Percentiles rank a stretch among this genome's conserved stretches.
These are phyloP conservation scores for Colletotrichum sp. DNA, from an alignment of 2,329 filamentous ascomycete species.

Conservation along the genomic window DNA sequence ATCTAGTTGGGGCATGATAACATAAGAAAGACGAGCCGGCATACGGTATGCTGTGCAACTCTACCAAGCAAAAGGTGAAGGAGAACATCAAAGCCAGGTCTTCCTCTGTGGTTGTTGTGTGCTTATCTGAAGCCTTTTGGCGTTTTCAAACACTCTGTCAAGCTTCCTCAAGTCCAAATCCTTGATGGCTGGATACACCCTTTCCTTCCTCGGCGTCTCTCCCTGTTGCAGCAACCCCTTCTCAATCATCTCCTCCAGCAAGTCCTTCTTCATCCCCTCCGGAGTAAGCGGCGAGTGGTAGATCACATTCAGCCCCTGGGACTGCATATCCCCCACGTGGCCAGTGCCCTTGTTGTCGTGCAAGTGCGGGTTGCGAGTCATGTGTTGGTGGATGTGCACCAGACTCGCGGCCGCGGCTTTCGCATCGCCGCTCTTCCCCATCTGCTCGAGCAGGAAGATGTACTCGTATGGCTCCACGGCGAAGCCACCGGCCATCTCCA, in stretches of 20 bases:
- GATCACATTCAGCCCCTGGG: background rate
- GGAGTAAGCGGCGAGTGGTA: background rate
- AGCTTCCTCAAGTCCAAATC: background rate
- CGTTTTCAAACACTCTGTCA: background rate
- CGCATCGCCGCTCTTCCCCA: background rate
- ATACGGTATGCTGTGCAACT: too few relatives aligned
- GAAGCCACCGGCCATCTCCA: slow-evolving; percentile 1
- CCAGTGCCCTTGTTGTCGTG: slow-evolving; percentile 9
- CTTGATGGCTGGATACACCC: background rate
- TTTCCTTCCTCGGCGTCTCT: background rate
- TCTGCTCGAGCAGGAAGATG: background rate
- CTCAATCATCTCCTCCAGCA: background rate
- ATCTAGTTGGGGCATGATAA: background rate
- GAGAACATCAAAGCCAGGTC: background rate
- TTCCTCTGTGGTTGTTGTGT: background rate
- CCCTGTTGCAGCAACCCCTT: background rate
- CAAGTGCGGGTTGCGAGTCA: slow-evolving; percentile 3
- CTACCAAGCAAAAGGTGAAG: background rate
- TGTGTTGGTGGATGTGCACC: background rate
- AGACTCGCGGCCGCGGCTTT: too few relatives aligned
- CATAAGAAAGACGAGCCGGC: background rate
- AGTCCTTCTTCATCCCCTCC: background rate
- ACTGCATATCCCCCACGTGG: slow-evolving; percentile 1
- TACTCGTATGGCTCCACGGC: slow-evolving; percentile 3
- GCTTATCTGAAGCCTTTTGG: background rate